Percentiles rank a stretch among this genome's conserved stretches.
Evolutionary conservation across 768 basidiomycete genomes (phyloP).

Genomic region (Suillus ampliporus): DNA sequence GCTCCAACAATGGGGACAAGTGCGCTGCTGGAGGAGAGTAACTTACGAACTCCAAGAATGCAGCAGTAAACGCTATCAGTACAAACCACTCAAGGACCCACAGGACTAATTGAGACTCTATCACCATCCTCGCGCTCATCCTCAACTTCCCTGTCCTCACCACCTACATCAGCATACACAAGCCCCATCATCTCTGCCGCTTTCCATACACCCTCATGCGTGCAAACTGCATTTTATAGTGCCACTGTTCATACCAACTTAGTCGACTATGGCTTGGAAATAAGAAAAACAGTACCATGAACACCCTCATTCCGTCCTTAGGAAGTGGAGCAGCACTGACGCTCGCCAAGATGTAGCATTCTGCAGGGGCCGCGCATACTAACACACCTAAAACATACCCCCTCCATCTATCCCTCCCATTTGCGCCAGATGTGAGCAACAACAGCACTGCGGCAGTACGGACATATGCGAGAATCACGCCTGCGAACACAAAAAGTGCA

Average conservation of each 20-base stretch:
- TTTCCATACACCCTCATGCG: slow-evolving; percentile 58
- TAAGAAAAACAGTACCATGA: slow-evolving; percentile 43
- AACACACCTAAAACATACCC: slow-evolving; percentile 54
- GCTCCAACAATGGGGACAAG: no score
- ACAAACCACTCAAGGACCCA: background rate
- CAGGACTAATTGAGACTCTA: slow-evolving; percentile 23
- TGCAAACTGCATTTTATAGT: slow-evolving; percentile 58
- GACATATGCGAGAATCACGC: slow-evolving; percentile 62
- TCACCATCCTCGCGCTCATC: slow-evolving; percentile 28
- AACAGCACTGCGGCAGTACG: slow-evolving; percentile 56
- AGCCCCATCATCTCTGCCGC: slow-evolving; percentile 54
- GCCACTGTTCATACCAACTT: slow-evolving; percentile 52
- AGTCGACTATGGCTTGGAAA: background rate
- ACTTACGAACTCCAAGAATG: no score
- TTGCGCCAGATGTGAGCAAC: slow-evolving; percentile 47
- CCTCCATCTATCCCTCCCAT: slow-evolving; percentile 49
- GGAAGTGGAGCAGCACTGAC: slow-evolving; percentile 53
- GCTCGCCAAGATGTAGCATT: slow-evolving; percentile 59
- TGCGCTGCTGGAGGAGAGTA: no score
- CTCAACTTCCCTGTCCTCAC: slow-evolving; percentile 33
- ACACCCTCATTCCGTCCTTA: slow-evolving; percentile 40
- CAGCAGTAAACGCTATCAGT: no score
- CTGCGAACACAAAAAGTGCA: slow-evolving; percentile 60
- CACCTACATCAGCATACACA: slow-evolving; percentile 35
- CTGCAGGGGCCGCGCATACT: slow-evolving; percentile 53